Percentiles rank a stretch among this genome's conserved stretches.
phyloP scores from a whole-genome alignment of 768 basidiomycete species.

The Mycena filopes region DNA sequence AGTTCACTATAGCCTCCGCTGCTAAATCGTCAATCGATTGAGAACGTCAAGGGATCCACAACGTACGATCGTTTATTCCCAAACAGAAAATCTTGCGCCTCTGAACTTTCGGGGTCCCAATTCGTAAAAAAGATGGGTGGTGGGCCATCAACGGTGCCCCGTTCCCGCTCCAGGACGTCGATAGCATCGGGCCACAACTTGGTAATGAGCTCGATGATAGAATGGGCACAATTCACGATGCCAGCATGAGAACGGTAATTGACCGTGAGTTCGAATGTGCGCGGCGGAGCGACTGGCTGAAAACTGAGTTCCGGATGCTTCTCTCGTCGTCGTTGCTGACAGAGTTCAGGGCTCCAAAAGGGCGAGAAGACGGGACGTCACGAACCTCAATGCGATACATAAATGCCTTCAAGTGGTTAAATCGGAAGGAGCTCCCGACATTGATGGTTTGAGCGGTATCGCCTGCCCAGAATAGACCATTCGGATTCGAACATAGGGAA shows the following conservation, averaged over 20 bases:
- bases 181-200: conserved; percentile 73
- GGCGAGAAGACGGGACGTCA: too few species aligned
- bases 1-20: conserved; percentile 65
- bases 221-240: conserved; percentile 76
- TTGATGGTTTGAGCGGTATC: conserved; percentile 86
- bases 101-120: conserved; percentile 53
- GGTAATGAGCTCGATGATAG: conserved; percentile 68
- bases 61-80: conserved; percentile 2
- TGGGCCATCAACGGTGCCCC: conserved; percentile 61
- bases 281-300: conserved; percentile 37
- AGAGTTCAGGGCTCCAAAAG: neutral
- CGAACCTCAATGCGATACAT: conserved; percentile 69
- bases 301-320: conserved; percentile 14
- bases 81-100: conserved; percentile 42
- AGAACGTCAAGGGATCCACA: neutral
- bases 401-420: conserved; percentile 77
- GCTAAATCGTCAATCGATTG: neutral
- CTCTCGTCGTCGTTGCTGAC: neutral
- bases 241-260: conserved; percentile 81
- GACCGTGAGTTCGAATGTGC: conserved; percentile 64
- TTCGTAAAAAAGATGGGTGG: conserved; percentile 69
- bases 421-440: conserved; percentile 76
- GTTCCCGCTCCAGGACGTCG: conserved; percentile 66
- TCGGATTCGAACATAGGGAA: conserved; percentile 66
- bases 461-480: conserved; percentile 83